Evolutionary conservation across 225 moss, liverwort and hornwort genomes (phyloP).

Genomic region (Polytrichum commune): DNA sequence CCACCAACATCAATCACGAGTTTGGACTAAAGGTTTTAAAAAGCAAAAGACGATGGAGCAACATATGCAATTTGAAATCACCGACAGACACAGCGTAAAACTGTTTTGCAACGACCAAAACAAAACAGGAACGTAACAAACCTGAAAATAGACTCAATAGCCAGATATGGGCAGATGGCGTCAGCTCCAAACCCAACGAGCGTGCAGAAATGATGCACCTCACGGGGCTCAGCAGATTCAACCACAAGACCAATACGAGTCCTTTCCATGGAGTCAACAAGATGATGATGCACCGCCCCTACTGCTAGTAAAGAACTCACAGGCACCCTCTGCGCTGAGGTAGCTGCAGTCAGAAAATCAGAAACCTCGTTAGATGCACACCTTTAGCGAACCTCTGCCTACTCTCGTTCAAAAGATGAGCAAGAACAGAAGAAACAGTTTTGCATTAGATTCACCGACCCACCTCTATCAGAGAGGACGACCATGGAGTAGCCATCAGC

Average conservation of each 20-base stretch:
- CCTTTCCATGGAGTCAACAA: constrained; percentile 68
- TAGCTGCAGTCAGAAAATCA: constrained; percentile 28
- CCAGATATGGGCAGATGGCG: constrained; percentile 74
- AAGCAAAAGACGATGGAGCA: too few species aligned
- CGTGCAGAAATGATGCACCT: constrained; percentile 80
- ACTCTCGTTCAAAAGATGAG: background rate
- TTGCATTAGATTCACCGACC: background rate
- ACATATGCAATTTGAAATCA: too few species aligned
- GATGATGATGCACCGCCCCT: constrained; percentile 70
- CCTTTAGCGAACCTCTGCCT: too few species aligned
- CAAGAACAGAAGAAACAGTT: background rate
- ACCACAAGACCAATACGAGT: constrained; percentile 64
- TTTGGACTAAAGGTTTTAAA: too few species aligned
- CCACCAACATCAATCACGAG: too few species aligned
- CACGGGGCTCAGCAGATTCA: constrained; percentile 76
- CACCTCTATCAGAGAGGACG: constrained; percentile 73
- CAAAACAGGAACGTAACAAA: background rate
- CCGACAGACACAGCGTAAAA: too few species aligned
- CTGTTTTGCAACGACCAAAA: too few species aligned
- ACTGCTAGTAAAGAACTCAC: constrained; percentile 62
- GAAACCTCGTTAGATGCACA: too few species aligned
- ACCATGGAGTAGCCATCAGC: constrained; percentile 61
- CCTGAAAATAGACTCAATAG: constrained; percentile 65
- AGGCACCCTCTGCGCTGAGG: constrained; percentile 45
- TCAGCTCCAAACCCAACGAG: constrained; percentile 77